A percentile compares a stretch with the other conserved stretches of the same genome.
phyloP scores from a whole-genome alignment of 768 basidiomycete species.

The Termitomyces sp. region DNA sequence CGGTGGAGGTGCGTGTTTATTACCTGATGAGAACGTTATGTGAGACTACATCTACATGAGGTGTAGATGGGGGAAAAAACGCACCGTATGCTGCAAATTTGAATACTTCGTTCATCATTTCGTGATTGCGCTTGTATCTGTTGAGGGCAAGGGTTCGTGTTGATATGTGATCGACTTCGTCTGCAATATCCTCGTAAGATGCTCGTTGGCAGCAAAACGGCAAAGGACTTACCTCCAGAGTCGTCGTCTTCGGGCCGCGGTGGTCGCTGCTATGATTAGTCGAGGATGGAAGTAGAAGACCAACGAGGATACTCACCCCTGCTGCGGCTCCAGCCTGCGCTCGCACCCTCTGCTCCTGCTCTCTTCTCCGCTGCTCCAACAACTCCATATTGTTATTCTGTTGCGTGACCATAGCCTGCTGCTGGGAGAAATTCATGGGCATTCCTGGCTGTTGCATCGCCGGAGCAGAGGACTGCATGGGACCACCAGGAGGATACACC shows the following conservation, averaged over 20 bases:
- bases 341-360: slow-evolving; percentile 51
- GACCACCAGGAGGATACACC: slow-evolving; percentile 36
- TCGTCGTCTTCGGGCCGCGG: slow-evolving; percentile 54
- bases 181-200: slow-evolving; percentile 23
- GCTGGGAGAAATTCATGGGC: slow-evolving; percentile 37
- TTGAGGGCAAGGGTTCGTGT: slow-evolving; percentile 67
- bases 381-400: slow-evolving; percentile 73
- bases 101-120: slow-evolving; percentile 83
- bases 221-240: slow-evolving; percentile 48
- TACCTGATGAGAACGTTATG: slow-evolving; percentile 27
- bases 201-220: no score
- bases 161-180: slow-evolving; percentile 70
- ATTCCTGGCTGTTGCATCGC: slow-evolving; percentile 28
- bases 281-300: background rate
- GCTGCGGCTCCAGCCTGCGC: slow-evolving; percentile 41
- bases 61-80: slow-evolving; percentile 2
- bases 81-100: slow-evolving; percentile 65
- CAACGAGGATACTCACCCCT: slow-evolving; percentile 27
- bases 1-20: slow-evolving; percentile 36
- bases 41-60: background rate
- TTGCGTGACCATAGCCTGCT: slow-evolving; percentile 68
- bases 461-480: slow-evolving; percentile 17
- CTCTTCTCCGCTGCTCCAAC: slow-evolving; percentile 62
- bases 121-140: slow-evolving; percentile 78
- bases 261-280: slow-evolving; percentile 26